phyloP scores from a whole-genome alignment of 2,329 filamentous ascomycete species.

The Chaetomiaceae sp. region DNA sequence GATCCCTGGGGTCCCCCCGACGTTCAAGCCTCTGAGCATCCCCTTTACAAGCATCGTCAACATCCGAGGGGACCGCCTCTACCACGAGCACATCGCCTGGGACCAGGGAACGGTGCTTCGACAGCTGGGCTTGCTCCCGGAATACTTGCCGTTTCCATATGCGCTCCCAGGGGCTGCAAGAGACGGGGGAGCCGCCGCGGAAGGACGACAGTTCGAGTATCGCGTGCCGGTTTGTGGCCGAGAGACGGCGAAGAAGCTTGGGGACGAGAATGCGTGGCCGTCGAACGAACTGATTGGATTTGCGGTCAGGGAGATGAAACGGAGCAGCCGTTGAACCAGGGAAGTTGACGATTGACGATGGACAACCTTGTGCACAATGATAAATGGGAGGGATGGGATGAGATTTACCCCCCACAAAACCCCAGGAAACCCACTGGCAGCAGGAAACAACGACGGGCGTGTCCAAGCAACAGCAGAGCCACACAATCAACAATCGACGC shows the following conservation, averaged over 20 bases:
- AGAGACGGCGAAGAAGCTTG: constrained; percentile 46
- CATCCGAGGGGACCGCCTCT: constrained; percentile 62
- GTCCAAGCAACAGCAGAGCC: too few relatives aligned
- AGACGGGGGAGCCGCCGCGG: constrained; percentile 31
- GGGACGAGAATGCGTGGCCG: constrained; percentile 44
- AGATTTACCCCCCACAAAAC: too few relatives aligned
- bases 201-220: constrained; percentile 45
- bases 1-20: constrained; percentile 56
- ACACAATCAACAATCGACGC: too few relatives aligned
- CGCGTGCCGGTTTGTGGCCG: constrained; percentile 55
- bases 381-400: background rate
- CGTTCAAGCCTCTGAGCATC: constrained; percentile 47
- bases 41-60: constrained; percentile 63
- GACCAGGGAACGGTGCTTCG: constrained; percentile 59
- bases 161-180: constrained; percentile 35
- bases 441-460: too few relatives aligned
- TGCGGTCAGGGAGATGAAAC: constrained; percentile 22
- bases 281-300: constrained; percentile 53
- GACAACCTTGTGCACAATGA: too few relatives aligned
- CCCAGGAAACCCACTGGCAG: too few relatives aligned
- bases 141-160: constrained; percentile 61
- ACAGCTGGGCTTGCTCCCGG: constrained; percentile 58
- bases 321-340: too few relatives aligned
- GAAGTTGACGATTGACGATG: too few relatives aligned
- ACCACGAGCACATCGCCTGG: constrained; percentile 68